Percentiles rank a stretch among this genome's conserved stretches.
These are phyloP conservation scores for Calonectria henricotiae DNA, from an alignment of 2,329 filamentous ascomycete species.

Conservation along the genomic window DNA sequence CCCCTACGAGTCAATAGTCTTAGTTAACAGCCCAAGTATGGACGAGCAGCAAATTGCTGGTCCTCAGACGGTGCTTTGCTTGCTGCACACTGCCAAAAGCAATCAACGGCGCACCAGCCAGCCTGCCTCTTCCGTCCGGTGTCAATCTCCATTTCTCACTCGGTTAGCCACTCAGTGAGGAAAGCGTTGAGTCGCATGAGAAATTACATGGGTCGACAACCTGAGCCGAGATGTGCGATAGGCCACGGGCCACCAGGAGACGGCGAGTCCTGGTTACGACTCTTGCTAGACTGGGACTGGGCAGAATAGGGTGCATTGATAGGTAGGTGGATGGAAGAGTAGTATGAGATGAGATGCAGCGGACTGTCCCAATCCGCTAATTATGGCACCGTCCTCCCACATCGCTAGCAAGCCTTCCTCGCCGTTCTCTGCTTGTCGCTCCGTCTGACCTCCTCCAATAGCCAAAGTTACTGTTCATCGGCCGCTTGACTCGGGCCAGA, in stretches of 20 bases:
- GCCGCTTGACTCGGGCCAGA: constrained; percentile 49
- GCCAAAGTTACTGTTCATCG: constrained; percentile 18
- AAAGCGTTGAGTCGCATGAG: constrained; percentile 34
- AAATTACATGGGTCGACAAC: constrained; percentile 37
- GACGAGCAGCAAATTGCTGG: constrained; percentile 22
- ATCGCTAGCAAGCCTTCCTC: constrained; percentile 18
- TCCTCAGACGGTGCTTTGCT: constrained; percentile 20
- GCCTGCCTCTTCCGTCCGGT: constrained; percentile 9
- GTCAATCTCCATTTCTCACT: constrained; percentile 28
- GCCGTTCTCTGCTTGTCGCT: constrained; percentile 25
- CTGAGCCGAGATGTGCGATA: constrained; percentile 37
- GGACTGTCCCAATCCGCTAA: constrained; percentile 31
- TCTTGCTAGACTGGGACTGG: constrained; percentile 22
- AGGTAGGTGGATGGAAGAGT: constrained; percentile 26
- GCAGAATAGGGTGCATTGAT: constrained; percentile 16
- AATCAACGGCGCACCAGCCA: constrained; percentile 15
- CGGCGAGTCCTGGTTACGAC: constrained; percentile 26
- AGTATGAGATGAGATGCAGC: constrained; percentile 37
- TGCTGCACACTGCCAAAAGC: constrained; percentile 23
- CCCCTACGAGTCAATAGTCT: constrained; percentile 32
- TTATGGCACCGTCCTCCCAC: constrained; percentile 34
- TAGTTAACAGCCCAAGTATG: constrained; percentile 1
- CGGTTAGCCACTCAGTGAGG: constrained; percentile 11
- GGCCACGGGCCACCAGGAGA: constrained; percentile 36
- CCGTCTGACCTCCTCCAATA: constrained; percentile 22